phyloP scores from a whole-genome alignment of 345 rosid genomes.

The Lepidium sativum region DNA sequence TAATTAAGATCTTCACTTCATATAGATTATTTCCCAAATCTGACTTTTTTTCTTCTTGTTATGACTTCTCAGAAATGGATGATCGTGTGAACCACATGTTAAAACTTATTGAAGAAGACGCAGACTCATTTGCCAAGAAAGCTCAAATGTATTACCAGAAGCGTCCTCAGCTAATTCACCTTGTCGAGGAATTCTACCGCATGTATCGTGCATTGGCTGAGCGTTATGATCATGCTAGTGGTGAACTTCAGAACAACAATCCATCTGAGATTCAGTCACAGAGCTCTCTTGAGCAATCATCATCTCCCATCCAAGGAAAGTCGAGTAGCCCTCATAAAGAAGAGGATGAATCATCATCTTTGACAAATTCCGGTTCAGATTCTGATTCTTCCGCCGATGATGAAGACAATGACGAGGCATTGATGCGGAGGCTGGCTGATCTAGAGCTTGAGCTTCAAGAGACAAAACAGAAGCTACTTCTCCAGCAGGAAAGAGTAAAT shows the following conservation, averaged over 20 bases:
- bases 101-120: slow-evolving; percentile 83
- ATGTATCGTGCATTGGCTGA: slow-evolving; percentile 80
- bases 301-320: slow-evolving; percentile 43
- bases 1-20: neutral
- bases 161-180: slow-evolving; percentile 66
- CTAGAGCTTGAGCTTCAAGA: slow-evolving; percentile 50
- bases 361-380: slow-evolving; percentile 59
- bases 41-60: neutral
- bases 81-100: slow-evolving; percentile 63
- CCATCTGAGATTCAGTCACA: slow-evolving; percentile 45
- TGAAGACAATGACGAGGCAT: slow-evolving; percentile 39
- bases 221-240: slow-evolving; percentile 77
- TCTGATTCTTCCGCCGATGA: slow-evolving; percentile 35
- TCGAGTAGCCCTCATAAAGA: slow-evolving; percentile 35
- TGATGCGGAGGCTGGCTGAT: slow-evolving; percentile 38
- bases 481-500: slow-evolving; percentile 31
- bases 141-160: slow-evolving; percentile 83
- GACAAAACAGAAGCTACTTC: slow-evolving; percentile 43
- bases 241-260: slow-evolving; percentile 50
- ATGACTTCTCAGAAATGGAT: slow-evolving; percentile 64
- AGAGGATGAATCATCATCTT: slow-evolving; percentile 53
- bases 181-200: slow-evolving; percentile 75
- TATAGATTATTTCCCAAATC: neutral
- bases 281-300: slow-evolving; percentile 28
- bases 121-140: slow-evolving; percentile 81